These are phyloP conservation scores for Dothiorella sarmentorum DNA, from an alignment of 2,329 filamentous ascomycete species.

Conservation along the genomic window DNA sequence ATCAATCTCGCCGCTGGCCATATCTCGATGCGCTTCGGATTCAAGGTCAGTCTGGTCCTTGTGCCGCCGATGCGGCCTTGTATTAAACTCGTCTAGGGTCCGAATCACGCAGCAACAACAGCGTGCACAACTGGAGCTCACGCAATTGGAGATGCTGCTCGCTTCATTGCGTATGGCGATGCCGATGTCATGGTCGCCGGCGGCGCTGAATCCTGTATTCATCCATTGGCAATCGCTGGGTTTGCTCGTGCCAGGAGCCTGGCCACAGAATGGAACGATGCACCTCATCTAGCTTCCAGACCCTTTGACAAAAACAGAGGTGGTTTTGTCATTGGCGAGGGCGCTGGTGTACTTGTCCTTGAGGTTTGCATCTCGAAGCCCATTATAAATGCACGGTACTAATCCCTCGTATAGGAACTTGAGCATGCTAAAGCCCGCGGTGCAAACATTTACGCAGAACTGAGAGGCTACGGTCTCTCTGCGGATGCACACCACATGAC, in stretches of 20 bases:
- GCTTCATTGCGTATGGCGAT: constrained; percentile 87
- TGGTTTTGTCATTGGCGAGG: constrained; percentile 92
- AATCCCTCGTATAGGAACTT: constrained; percentile 56
- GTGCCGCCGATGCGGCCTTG: constrained; percentile 32
- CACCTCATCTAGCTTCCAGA: constrained; percentile 68
- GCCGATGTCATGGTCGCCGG: constrained; percentile 96
- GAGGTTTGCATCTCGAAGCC: constrained; percentile 51
- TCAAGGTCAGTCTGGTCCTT: constrained; percentile 50
- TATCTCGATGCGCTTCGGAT: constrained; percentile 86
- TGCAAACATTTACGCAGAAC: constrained; percentile 81
- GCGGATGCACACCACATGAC: constrained; percentile 94
- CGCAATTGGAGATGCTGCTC: constrained; percentile 88
- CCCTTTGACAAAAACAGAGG: constrained; percentile 78
- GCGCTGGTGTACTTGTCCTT: constrained; percentile 80
- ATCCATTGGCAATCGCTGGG: constrained; percentile 86
- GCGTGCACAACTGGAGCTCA: constrained; percentile 96
- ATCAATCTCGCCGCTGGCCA: constrained; percentile 96
- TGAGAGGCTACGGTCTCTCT: constrained; percentile 85
- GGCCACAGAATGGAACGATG: constrained; percentile 73
- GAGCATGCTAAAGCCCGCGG: constrained; percentile 79
- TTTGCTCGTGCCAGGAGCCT: constrained; percentile 86
- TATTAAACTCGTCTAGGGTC: constrained; percentile 51
- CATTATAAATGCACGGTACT: constrained; percentile 4
- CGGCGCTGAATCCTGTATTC: constrained; percentile 90
- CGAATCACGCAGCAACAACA: constrained; percentile 89